Evolutionary conservation across 106 monocot species (phyloP), one percentile per base, ranked within the genome.

Genomic region (Platanthera guangdongensis): DNA sequence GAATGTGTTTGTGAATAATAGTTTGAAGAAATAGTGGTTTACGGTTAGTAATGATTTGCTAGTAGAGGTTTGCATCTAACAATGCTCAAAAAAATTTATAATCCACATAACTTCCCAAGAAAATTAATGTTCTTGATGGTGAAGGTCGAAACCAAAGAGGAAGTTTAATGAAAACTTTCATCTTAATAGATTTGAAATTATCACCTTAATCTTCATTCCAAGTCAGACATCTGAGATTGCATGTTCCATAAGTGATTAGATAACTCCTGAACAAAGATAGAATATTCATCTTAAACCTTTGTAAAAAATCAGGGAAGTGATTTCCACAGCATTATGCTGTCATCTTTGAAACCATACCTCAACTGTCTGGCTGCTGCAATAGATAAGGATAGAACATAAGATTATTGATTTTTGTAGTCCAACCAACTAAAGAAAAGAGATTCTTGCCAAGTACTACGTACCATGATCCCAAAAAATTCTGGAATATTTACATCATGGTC

Each of bases 401-500:
- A 71, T 30, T 51, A 52, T 75, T 68, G 22, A 2, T 55, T 52
- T 47, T 64, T 30, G 49, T 5, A 52, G 14, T 22, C n/a, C n/a
- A 50, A 63, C 21, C 7, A 10, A 67, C 39, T 19, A 30, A 70
- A 49, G 50, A 72, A 76, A 30, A 14, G 30, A n/a, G 70, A 82
- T 78, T 7, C 32, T 4, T 74, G 57, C 18, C 65, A 65, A 4
- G 25, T 32, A 65, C 11, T 65, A 57, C 57, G 47, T 77, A 91
- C 95, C 90, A 87, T 70, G 83, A 87, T 54, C 86, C 88, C 16
- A 90, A 68, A 72, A 93, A 90, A 28, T 96, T 96, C 93, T 14
- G 90, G 75, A 54, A 96, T 90, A 74, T 88, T 84, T n/a, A 96
- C 90, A 71, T 90, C 90, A 76, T 96, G 95, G 53, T 93, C 95